Evolutionary conservation across 352 stramenopile species (phyloP), one percentile per base, ranked within the genome.

Genomic region (Phytophthora cryptogea): DNA sequence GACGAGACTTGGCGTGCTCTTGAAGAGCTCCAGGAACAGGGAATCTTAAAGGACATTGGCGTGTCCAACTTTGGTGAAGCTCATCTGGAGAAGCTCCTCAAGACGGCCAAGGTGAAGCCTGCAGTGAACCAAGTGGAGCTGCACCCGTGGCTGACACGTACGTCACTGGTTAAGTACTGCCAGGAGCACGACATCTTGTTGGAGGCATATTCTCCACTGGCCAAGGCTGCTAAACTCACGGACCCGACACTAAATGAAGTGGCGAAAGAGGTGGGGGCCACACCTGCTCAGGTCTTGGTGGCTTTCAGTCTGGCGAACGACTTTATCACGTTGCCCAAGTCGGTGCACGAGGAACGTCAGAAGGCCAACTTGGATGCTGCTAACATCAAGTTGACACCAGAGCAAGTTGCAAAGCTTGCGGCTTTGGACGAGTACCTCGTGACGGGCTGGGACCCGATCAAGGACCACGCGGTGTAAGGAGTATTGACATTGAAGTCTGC

Each of bases 61-160:
- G 88, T 98, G 28, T 96, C 78, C 20, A 98, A 97, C 66, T 97
- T 96, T 70, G 62, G 79, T 4, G 59, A 89, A n/a, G 70, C 63
- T 2, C 90, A 98, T 63, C 71, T 97, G 40, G 55, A 85, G 45
- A 87, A 90, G 44, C 63, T 97, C 0, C 72, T 88, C 33, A 63
- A 82, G 49, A 78, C 80, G 9, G 74, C 63, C 16, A 62, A 52
- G 6, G 78, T 80, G 14, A 81, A 76, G 39, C 81, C 84, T 0
- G 80, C 82, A 2, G 83, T 92, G 52, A 92, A 95, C 72, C 83
- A 95, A 59, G 76, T 95, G 20, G 74, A 89, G 50, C 72, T 91
- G 50, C 74, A 89, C 54, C 83, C 83, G 9, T 95, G 79, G 63
- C 42, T 28, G 83, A 89, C 23, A 72, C 37, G 86, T 14, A 46